Base-by-base conservation (phyloP, 2,329 filamentous ascomycete genomes). In the Sporothrix schenckii region DNA sequence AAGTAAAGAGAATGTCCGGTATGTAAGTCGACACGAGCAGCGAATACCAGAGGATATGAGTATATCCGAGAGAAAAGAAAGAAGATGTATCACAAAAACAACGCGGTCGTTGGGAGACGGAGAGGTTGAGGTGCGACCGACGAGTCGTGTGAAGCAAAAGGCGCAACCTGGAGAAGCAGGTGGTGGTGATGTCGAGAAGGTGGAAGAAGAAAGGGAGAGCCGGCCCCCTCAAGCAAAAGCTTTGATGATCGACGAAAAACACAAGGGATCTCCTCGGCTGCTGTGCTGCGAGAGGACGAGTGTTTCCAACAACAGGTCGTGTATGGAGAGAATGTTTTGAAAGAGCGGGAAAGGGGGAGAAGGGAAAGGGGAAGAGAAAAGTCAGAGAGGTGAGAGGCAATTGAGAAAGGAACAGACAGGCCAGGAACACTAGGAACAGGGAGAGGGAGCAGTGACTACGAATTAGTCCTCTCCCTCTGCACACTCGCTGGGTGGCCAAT, bases 241-340 rank as follows among this genome's bases (percentile, higher is more conserved):
- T 72, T 75, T 71, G 73, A 74, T 76, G 80, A 81, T 81, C 79
- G 77, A 77, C 80, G 39, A 14, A 75, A 77, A 80, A 79, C 76
- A 76, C 76, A 34, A 52, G 56, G 54, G 58, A 66, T 68, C 50
- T 69, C 56, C 75, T 74, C 69, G 73, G 69, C 70, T 73, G 63
- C 47, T 50, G 73, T 75, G 75, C 77, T 73, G 73, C 66, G 72
- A 74, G 65, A 75, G 71, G 69, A 71, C 66, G 72, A 74, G 72
- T 75, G 76, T 77, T 77, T 77, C 74, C 72, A 69, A 71, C 70
- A 72, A 58, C 69, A 66, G 73, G 53, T 41, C 30, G 66, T 61
- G 66, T 60, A 49, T 71, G 71, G 39, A 67, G 61, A 47, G 66
- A 41, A 54, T 66, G 66, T 67, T 69, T 56, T 14, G 44, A 70